Conservation (phyloP, 2,329 filamentous ascomycete species). For the Scedosporium aurantiacum region DNA sequence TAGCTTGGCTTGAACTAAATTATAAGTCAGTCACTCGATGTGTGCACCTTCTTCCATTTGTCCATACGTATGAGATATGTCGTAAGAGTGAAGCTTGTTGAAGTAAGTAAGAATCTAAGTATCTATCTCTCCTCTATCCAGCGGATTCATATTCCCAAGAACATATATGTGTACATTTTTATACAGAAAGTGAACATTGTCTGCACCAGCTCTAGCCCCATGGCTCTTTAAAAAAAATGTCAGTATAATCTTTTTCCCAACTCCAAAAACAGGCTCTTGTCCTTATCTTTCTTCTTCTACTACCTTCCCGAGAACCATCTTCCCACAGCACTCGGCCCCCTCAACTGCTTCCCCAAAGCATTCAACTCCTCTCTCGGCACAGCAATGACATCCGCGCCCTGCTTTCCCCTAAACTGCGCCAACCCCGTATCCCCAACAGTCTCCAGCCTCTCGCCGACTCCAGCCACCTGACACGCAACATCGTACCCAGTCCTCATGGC, state of each 20-base stretch:
- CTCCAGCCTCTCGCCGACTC: constrained; percentile 9
- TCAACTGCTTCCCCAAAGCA: constrained; percentile 1
- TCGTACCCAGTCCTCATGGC: constrained; percentile 39
- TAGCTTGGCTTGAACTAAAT: not conserved
- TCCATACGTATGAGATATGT: not conserved
- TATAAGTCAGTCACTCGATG: not conserved
- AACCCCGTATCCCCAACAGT: constrained; percentile 23
- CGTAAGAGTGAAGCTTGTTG: not conserved
- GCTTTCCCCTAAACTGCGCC: constrained; percentile 14
- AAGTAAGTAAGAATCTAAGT: too few species aligned
- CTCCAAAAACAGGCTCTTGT: too few species aligned
- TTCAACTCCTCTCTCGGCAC: constrained; percentile 3
- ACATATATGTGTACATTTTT: too few species aligned
- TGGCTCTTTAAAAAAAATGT: not conserved
- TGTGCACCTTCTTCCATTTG: not conserved
- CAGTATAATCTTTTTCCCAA: too few species aligned
- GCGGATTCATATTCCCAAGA: too few species aligned
- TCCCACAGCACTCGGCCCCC: not conserved
- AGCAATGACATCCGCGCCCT: constrained; percentile 1
- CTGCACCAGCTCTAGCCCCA: not conserved
- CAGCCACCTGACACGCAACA: constrained; percentile 26
- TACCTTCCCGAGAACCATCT: constrained; percentile 3
- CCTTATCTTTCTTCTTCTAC: not conserved
- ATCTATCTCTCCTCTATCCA: too few species aligned
- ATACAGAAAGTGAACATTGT: too few species aligned